phyloP scores from a whole-genome alignment of 257 asterid genomes.

The Salvia miltiorrhiza region DNA sequence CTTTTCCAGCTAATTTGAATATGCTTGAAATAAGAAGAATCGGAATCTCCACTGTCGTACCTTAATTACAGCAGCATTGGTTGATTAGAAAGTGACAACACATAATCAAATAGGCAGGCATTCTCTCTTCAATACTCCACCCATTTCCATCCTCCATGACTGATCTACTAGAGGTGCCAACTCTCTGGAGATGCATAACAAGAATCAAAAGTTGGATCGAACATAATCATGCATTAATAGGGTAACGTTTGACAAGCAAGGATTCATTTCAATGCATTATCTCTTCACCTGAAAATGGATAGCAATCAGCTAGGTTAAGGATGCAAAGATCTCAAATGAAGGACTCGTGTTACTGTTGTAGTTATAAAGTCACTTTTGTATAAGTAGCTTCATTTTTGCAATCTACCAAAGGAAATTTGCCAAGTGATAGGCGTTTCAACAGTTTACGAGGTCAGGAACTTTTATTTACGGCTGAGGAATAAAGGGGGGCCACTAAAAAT shows the following conservation, averaged over 20 bases:
- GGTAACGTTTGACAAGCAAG: not conserved
- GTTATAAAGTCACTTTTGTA: not conserved
- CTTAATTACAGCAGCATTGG: slow-evolving; percentile 29
- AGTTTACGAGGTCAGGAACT: not conserved
- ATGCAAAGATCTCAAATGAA: not conserved
- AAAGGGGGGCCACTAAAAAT: not conserved
- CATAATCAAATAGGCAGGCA: slow-evolving; percentile 32
- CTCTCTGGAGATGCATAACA: slow-evolving; percentile 51
- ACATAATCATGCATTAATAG: not conserved
- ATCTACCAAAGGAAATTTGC: not conserved
- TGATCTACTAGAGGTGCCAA: slow-evolving; percentile 77
- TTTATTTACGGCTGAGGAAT: not conserved
- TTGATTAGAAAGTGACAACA: slow-evolving; percentile 24
- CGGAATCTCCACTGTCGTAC: slow-evolving; percentile 24
- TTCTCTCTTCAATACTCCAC: slow-evolving; percentile 65
- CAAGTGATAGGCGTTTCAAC: not conserved
- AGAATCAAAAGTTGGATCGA: slow-evolving; percentile 18
- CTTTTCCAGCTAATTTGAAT: slow-evolving; percentile 17
- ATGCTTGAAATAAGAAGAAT: slow-evolving; percentile 5
- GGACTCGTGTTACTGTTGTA: not conserved
- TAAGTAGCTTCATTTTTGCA: slow-evolving; percentile 4
- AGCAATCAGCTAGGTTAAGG: slow-evolving; percentile 6
- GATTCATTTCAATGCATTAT: slow-evolving; percentile 4
- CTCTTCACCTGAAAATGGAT: slow-evolving; percentile 19
- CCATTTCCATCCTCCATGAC: slow-evolving; percentile 98